A percentile compares a stretch with the other conserved stretches of the same genome.
phyloP scores from a whole-genome alignment of 345 rosid species.

The Eucalyptus sideroxylon region DNA sequence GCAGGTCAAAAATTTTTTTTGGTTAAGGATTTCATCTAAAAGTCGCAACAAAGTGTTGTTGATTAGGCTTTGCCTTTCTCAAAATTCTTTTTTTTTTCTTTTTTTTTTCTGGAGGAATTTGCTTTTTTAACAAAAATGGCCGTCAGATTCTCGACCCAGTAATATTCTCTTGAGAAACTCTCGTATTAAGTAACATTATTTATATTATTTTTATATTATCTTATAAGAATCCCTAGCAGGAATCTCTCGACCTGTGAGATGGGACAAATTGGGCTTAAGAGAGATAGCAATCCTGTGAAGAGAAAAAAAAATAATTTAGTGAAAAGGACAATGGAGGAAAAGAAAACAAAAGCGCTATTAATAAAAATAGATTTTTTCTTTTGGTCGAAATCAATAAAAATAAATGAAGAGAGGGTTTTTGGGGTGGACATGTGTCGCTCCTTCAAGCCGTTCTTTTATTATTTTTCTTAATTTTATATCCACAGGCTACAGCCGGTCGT shows the following conservation, averaged over 20 bases:
- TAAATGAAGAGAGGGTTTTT: not conserved
- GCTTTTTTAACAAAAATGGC: not conserved
- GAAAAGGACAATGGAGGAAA: not conserved
- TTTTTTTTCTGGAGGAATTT: not conserved
- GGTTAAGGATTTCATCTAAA: no score
- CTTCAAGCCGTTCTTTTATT: not conserved
- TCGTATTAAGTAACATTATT: not conserved
- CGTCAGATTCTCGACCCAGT: not conserved
- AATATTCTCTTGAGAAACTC: not conserved
- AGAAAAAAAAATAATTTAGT: not conserved
- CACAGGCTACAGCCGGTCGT: not conserved
- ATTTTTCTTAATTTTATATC: not conserved
- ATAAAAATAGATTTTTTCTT: no score
- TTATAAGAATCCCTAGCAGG: not conserved
- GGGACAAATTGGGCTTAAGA: not conserved
- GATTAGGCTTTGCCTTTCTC: no score
- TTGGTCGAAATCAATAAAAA: not conserved
- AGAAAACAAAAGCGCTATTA: not conserved
- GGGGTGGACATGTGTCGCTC: not conserved
- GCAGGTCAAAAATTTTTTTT: no score
- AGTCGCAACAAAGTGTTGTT: no score
- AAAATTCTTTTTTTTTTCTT: not conserved
- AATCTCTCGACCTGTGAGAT: not conserved
- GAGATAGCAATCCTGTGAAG: not conserved
- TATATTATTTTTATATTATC: not conserved